A percentile compares a stretch with the other conserved stretches of the same genome.
Evolutionary conservation across 208 protist genomes (phyloP).

Genomic region (Angomonas deanei): DNA sequence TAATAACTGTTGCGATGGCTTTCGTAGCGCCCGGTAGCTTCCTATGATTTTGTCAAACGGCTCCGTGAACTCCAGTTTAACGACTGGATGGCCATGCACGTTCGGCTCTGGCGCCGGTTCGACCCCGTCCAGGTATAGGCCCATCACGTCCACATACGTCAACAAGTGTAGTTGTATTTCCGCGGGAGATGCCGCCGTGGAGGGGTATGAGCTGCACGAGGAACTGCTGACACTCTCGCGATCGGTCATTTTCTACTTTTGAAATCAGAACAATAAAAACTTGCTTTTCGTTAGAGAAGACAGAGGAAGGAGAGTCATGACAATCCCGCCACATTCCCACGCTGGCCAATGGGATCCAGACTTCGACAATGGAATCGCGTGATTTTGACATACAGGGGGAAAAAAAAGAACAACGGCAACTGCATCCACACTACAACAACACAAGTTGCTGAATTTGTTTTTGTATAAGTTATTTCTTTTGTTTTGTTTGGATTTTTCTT

Average conservation of each 20-base stretch:
- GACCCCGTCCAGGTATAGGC: constrained; percentile 23
- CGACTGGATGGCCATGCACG: constrained; percentile 21
- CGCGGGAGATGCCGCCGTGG: background rate
- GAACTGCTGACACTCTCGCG: background rate
- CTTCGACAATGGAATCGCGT: too few species aligned
- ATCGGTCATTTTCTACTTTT: background rate
- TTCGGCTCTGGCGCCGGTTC: constrained; percentile 30
- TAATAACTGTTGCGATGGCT: background rate
- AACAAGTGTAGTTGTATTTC: constrained; percentile 26
- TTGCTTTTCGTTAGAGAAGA: too few species aligned
- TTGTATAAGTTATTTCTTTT: background rate
- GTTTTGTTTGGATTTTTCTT: background rate
- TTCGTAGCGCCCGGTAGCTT: constrained; percentile 40
- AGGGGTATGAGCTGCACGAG: background rate
- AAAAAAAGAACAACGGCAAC: constrained; percentile 12
- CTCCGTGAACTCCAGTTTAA: constrained; percentile 35
- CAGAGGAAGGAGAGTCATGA: too few species aligned
- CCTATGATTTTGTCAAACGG: constrained; percentile 53
- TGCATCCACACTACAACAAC: background rate
- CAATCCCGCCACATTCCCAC: too few species aligned
- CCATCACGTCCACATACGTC: constrained; percentile 28
- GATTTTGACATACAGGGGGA: background rate
- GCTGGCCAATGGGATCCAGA: too few species aligned
- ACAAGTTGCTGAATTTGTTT: background rate
- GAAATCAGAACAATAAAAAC: too few species aligned